Evolutionary conservation across 2,329 filamentous ascomycete genomes (phyloP).

Genomic region (Trichoderma sp.): DNA sequence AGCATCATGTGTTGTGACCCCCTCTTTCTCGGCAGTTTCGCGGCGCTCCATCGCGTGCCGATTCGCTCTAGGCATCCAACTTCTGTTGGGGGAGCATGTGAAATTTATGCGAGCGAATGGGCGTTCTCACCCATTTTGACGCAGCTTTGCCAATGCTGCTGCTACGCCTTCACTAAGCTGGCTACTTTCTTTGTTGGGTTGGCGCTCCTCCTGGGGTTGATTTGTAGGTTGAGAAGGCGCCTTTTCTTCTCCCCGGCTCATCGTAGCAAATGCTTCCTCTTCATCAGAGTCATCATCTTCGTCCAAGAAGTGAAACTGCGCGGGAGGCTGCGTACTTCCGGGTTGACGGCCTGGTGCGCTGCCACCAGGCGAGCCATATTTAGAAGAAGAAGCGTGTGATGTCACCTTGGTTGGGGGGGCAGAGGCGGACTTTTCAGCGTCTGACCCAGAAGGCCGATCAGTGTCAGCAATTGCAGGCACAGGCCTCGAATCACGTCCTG

Average conservation of each 20-base stretch:
- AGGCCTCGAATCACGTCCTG: neutral
- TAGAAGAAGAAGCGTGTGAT: constrained; percentile 11
- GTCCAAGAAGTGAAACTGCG: constrained; percentile 40
- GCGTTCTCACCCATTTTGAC: constrained; percentile 35
- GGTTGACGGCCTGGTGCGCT: neutral
- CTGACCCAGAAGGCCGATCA: constrained; percentile 29
- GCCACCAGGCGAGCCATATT: neutral
- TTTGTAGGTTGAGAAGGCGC: constrained; percentile 32
- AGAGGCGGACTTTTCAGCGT: constrained; percentile 41
- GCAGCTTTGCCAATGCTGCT: constrained; percentile 57
- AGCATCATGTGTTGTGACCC: neutral
- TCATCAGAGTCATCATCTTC: constrained; percentile 46
- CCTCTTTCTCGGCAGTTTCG: constrained; percentile 13
- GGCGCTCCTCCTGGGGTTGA: constrained; percentile 23
- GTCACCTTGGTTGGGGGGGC: constrained; percentile 43
- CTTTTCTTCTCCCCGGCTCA: constrained; percentile 46
- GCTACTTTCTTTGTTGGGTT: constrained; percentile 28
- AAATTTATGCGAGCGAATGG: neutral
- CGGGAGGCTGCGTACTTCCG: constrained; percentile 4
- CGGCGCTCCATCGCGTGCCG: neutral
- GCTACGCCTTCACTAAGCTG: constrained; percentile 57
- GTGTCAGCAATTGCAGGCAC: constrained; percentile 11
- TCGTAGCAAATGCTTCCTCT: constrained; percentile 37
- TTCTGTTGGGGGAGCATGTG: constrained; percentile 1
- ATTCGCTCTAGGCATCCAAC: neutral